A percentile compares a stretch with the other conserved stretches of the same genome.
These are phyloP conservation scores for Gonium pectorale DNA, from an alignment of 139 green algal species.

Conservation along the genomic window DNA sequence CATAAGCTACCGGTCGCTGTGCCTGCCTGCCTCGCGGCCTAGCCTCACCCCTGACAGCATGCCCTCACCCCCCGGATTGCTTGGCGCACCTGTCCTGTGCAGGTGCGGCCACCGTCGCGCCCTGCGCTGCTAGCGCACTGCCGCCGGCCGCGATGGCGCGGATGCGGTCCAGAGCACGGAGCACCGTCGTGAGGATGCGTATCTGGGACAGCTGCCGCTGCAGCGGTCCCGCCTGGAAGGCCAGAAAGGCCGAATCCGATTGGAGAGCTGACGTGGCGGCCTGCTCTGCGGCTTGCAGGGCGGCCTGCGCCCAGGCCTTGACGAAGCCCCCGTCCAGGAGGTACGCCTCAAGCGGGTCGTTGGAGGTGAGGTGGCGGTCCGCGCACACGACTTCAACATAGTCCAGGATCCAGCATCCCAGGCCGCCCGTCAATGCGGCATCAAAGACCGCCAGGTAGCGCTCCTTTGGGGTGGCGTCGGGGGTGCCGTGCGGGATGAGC, in stretches of 20 bases:
- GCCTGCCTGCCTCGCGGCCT: not conserved
- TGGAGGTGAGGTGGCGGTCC: slow-evolving; percentile 49
- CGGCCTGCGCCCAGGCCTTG: slow-evolving; percentile 41
- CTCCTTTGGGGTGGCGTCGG: not conserved
- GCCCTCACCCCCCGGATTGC: too few relatives aligned
- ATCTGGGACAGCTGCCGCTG: slow-evolving; percentile 49
- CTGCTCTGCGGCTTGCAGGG: slow-evolving; percentile 38
- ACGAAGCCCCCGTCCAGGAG: slow-evolving; percentile 73
- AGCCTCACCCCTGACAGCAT: too few relatives aligned
- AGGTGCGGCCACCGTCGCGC: not conserved
- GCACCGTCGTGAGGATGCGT: slow-evolving; percentile 46
- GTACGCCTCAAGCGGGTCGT: slow-evolving; percentile 68
- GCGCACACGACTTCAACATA: slow-evolving; percentile 73
- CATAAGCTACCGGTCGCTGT: not conserved
- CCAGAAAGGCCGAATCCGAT: slow-evolving; percentile 24
- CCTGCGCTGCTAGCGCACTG: not conserved
- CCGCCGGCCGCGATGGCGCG: slow-evolving; percentile 2
- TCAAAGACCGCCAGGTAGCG: slow-evolving; percentile 44
- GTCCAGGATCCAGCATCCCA: slow-evolving; percentile 69
- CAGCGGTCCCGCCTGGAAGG: slow-evolving; percentile 38
- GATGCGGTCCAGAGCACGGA: slow-evolving; percentile 51
- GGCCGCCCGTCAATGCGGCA: slow-evolving; percentile 5
- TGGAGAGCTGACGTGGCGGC: not conserved
- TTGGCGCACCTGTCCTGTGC: not conserved
- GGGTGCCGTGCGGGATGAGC: not conserved